Evolutionary conservation across 2,329 filamentous ascomycete species (phyloP), one percentile per base, ranked within the genome.

Genomic region (Thielaviopsis cerberus): DNA sequence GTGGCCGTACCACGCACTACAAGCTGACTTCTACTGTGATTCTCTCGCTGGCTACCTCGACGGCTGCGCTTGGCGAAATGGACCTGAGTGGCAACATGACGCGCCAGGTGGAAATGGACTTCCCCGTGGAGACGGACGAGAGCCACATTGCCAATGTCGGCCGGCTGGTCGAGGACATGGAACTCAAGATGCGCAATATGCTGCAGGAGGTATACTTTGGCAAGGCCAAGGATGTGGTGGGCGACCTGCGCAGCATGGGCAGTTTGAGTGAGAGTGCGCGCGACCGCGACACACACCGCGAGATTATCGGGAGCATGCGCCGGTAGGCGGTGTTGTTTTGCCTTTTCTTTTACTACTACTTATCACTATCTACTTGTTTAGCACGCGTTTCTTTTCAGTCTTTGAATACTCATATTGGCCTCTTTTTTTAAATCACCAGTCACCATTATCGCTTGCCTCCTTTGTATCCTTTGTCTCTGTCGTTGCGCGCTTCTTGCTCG

Each of bases 151-250:
- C 86, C 65, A 98, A 98, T 71, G 88, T 97, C 61, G 92, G 92
- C 59, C 79, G 84, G 63, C 77, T 98, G 68, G 90, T 98, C 56
- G 92, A 98, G 76, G 92, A 98, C 71, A 97, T 98, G 92, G 92
- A 98, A 74, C 81, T 96, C 69, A 95, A 96, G 78, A 97, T 98
- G 92, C 82, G 92, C 63, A 98, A 98, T 71, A 71, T 97, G 71
- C 75, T 98, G 69, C 91, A 98, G 76, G 92, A 98, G 73, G 92
- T 98, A 54, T 98, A 98, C 74, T 98, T 98, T 72, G 92, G 92
- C 68, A 98, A 98, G 77, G 91, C 92, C 58, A 96, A 94, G 79
- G 92, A 98, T 71, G 89, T 98, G 2, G 91, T 98, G 3, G 92
- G 91, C 58, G 91, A 98, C 70, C 73, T 98, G 71, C 80, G 92